These are phyloP conservation scores for Pythium folliculosum DNA, from an alignment of 352 stramenopile species.

Conservation along the genomic window DNA sequence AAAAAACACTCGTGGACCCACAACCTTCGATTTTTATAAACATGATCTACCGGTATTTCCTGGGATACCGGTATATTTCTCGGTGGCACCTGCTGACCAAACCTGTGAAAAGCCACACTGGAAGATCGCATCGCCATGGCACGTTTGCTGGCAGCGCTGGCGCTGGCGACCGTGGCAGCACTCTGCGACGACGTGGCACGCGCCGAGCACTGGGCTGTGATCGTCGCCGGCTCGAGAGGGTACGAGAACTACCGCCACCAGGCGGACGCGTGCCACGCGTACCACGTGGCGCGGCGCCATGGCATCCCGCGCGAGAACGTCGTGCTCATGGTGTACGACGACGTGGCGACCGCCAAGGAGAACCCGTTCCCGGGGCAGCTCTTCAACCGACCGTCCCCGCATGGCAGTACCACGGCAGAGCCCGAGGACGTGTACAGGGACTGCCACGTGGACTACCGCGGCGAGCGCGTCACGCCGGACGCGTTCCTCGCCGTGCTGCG, in stretches of 20 bases:
- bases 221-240: constrained; percentile 84
- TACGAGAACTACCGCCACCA: constrained; percentile 93
- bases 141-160: neutral
- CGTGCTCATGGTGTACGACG: constrained; percentile 93
- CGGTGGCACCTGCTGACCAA: neutral
- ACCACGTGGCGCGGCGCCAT: constrained; percentile 86
- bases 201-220: constrained; percentile 88
- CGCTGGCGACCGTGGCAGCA: neutral
- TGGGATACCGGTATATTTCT: too few species aligned
- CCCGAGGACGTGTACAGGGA: constrained; percentile 85
- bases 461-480: constrained; percentile 75
- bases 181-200: neutral
- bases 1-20: too few species aligned
- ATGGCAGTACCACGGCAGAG: too few species aligned
- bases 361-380: constrained; percentile 89
- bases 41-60: too few species aligned
- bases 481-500: constrained; percentile 87
- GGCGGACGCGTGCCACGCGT: constrained; percentile 89
- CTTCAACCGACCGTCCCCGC: constrained; percentile 64
- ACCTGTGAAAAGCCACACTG: neutral
- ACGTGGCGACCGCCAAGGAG: constrained; percentile 68
- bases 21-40: too few species aligned
- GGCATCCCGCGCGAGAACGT: constrained; percentile 88
- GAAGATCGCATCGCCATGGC: neutral
- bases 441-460: constrained; percentile 73